Conservation (phyloP, 148 eudicot species). For the Rhododendron simsii region DNA sequence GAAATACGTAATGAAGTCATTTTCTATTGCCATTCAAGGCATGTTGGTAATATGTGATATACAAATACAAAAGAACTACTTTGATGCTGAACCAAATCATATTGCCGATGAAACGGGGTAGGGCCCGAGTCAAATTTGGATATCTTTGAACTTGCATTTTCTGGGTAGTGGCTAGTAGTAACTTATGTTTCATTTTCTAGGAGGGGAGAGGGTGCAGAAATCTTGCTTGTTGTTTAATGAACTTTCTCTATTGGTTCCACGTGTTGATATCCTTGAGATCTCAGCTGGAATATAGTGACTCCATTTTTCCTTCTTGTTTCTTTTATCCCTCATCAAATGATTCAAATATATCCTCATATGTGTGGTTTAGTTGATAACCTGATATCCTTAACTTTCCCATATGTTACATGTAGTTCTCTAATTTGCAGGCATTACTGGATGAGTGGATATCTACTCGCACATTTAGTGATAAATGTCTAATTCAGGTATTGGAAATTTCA, state of each 20-base stretch:
- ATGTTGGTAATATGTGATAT: background rate
- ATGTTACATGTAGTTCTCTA: background rate
- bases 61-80: background rate
- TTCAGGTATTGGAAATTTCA: conserved; percentile 39
- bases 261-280: background rate
- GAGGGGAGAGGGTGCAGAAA: background rate
- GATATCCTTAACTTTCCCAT: background rate
- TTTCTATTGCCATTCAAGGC: background rate
- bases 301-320: background rate
- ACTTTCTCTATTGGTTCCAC: background rate
- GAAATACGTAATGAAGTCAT: background rate
- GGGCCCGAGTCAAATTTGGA: background rate
- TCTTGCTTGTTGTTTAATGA: background rate
- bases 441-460: conserved; percentile 94
- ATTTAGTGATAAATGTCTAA: conserved; percentile 54
- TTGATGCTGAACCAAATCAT: background rate
- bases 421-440: conserved; percentile 82
- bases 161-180: background rate
- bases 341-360: background rate
- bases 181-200: background rate
- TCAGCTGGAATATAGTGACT: background rate
- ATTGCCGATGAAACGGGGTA: background rate
- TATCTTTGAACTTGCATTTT: background rate
- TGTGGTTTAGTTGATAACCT: background rate
- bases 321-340: background rate